Evolutionary conservation across 2,329 filamentous ascomycete species (phyloP).

Genomic region (Amauroascus verrucosus): DNA sequence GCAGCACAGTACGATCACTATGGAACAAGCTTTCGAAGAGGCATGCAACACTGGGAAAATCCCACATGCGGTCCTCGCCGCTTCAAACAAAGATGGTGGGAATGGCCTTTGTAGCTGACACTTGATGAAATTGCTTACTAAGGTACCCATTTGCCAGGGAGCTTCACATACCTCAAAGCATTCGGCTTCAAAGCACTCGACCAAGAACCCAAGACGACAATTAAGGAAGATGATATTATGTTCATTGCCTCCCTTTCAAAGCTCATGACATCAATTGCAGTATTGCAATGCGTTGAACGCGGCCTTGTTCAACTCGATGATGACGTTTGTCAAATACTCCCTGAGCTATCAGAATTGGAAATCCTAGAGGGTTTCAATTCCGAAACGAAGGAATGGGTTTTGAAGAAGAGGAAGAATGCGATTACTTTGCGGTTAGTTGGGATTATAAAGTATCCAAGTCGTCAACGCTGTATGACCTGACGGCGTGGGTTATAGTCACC

Average conservation of each 20-base stretch:
- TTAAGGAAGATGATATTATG: conserved; percentile 13
- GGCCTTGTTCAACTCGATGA: conserved; percentile 14
- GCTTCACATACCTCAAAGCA: conserved; percentile 4
- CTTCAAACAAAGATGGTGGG: conserved; percentile 7
- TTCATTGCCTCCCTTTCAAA: conserved; percentile 20
- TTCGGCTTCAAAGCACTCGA: conserved; percentile 1
- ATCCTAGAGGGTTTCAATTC: conserved; percentile 8
- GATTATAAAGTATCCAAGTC: not conserved
- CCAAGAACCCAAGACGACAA: not conserved
- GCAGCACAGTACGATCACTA: not conserved
- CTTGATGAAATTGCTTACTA: not conserved
- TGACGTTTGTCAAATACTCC: conserved; percentile 11
- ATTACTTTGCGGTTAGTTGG: conserved; percentile 1
- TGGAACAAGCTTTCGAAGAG: conserved; percentile 6
- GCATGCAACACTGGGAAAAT: conserved; percentile 6
- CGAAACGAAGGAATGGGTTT: not conserved
- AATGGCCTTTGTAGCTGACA: not conserved
- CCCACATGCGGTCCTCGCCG: conserved; percentile 3
- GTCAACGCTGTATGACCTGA: not conserved
- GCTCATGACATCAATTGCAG: conserved; percentile 11
- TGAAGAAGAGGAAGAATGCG: conserved; percentile 4
- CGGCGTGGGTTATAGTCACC: not conserved
- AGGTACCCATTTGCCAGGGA: not conserved
- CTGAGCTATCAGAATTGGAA: conserved; percentile 10
- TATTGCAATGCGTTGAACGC: conserved; percentile 12